Percentiles rank a stretch among this genome's conserved stretches.
phyloP scores from a whole-genome alignment of 169 alveolate genomes.

The Babesia sp. region DNA sequence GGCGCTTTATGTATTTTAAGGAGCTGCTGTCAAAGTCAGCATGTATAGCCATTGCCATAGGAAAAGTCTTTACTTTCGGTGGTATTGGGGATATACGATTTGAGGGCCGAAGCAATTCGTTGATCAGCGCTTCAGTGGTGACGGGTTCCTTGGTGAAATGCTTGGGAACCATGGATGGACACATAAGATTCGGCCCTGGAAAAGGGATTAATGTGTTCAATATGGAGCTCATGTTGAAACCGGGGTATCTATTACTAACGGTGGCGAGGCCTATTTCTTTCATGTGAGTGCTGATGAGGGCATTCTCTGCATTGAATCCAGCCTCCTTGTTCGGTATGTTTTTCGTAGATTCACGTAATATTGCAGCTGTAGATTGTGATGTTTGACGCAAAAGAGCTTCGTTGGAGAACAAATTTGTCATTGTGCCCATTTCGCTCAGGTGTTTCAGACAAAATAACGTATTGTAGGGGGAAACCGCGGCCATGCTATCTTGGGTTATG shows the following conservation, averaged over 20 bases:
- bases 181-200: conserved; percentile 24
- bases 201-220: conserved; percentile 38
- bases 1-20: conserved; percentile 15
- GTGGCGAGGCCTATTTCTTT: conserved; percentile 19
- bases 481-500: conserved; percentile 27
- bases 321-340: background rate
- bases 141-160: background rate
- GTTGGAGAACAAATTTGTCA: conserved; percentile 36
- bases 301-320: conserved; percentile 22
- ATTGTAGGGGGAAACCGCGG: conserved; percentile 59
- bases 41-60: conserved; percentile 41
- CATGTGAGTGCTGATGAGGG: conserved; percentile 9
- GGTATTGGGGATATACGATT: conserved; percentile 48
- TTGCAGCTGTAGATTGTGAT: background rate
- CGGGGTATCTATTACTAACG: conserved; percentile 5
- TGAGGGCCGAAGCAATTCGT: conserved; percentile 7
- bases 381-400: conserved; percentile 19
- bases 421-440: conserved; percentile 10
- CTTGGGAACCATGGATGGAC: conserved; percentile 37
- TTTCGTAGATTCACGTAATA: background rate
- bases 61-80: background rate
- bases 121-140: conserved; percentile 15
- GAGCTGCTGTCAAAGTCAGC: conserved; percentile 1
- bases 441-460: conserved; percentile 33
- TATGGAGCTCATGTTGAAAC: conserved; percentile 17